Evolutionary conservation across 148 eudicot species (phyloP), one percentile per base, ranked within the genome.

Genomic region (Camellia granthamiana): DNA sequence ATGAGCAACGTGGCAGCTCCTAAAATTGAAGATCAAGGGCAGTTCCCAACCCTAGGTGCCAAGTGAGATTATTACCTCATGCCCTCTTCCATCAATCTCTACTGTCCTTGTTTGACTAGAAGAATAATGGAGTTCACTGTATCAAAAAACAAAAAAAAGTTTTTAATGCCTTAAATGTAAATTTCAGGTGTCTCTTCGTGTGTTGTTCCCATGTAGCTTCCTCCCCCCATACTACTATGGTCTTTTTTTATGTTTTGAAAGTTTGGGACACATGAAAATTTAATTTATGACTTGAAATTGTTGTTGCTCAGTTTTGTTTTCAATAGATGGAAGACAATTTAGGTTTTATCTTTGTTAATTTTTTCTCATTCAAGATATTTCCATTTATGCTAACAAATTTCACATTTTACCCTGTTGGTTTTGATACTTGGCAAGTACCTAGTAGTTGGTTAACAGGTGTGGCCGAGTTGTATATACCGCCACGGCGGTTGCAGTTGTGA

Each of bases 41-140:
- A 93, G 83, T 93, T 93, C 89, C 98, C 99, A 46, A 87, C 90
- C 54, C 85, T 96, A 67, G 95, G 96, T 44, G 92, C 81, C 84
- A 93, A 93, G 88, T 93, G 95, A 93, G 78, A 19, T 77, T 15
- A 42, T 41, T 30, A 30, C 38, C 30, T 43, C 46, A 6, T 59
- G 5, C 30, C 58, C 18, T 58, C 8, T 23, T 6, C 13, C 13
- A 13, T 58, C 77, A 18, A 44, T 21, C 56, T 8, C 12, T n/a
- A 2, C 14, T 10, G 14, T 60, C 18, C 18, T n/a, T 61, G 14
- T 2, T 75, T 58, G 23, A 75, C 61, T 7, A 51, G 43, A 80
- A 51, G 43, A 80, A 77, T 76, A 80, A 83, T 21, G 64, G 80
- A 79, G 77, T 64, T 64, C 61, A 42, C 49, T 74, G 71, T 65